Evolutionary conservation across 2,329 filamentous ascomycete genomes (phyloP).

Genomic region (Aureobasidium leucospermi): DNA sequence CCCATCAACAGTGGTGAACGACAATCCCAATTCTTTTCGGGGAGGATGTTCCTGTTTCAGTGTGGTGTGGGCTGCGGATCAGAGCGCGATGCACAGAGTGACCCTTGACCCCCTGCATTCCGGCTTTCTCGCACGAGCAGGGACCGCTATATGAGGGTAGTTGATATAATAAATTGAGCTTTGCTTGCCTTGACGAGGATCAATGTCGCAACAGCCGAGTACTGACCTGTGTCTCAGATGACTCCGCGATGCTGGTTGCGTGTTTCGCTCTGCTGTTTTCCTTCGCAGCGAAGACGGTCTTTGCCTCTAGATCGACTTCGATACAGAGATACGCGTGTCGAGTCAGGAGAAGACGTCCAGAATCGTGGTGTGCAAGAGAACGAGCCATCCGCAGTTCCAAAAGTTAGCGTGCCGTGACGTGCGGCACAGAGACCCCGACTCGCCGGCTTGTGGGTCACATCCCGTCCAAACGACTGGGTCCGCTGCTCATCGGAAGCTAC

Average conservation of each 20-base stretch:
- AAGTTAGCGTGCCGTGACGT: neutral
- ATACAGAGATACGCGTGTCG: neutral
- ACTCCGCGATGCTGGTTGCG: neutral
- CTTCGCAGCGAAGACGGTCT: neutral
- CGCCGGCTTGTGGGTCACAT: neutral
- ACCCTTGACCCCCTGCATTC: conserved; percentile 3
- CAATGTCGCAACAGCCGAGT: neutral
- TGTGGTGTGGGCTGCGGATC: neutral
- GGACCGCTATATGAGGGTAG: neutral
- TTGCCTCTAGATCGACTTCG: neutral
- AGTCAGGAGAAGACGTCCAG: conserved; percentile 1
- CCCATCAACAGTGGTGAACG: neutral
- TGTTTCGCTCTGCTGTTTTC: no score
- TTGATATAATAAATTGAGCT: neutral
- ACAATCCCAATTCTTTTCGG: neutral
- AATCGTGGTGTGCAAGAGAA: neutral
- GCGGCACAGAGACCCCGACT: neutral
- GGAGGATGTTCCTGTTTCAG: neutral
- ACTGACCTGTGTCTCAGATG: neutral
- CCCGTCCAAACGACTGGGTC: conserved; percentile 1
- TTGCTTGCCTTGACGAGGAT: neutral
- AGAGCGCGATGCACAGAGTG: neutral
- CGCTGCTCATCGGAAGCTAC: neutral
- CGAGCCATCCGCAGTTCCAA: neutral
- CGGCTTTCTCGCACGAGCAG: neutral